phyloP scores from a whole-genome alignment of 768 basidiomycete species.

The Coprinopsis strossmayeri region DNA sequence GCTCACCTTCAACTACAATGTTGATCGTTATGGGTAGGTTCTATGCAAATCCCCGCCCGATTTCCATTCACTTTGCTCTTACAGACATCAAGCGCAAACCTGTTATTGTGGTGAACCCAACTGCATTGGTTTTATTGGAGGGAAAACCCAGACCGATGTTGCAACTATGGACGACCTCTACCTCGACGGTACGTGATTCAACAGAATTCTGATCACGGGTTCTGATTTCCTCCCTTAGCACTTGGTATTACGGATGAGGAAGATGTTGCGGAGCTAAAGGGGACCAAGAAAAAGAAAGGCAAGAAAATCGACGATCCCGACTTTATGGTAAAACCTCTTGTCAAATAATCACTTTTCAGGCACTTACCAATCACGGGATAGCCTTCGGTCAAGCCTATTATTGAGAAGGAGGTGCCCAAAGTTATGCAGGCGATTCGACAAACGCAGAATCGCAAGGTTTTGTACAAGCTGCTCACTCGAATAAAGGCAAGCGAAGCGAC shows the following conservation, averaged over 20 bases:
- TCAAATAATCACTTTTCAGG: not conserved
- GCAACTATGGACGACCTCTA: conserved; percentile 92
- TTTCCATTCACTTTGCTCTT: no score
- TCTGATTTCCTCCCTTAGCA: conserved; percentile 38
- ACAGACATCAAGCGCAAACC: conserved; percentile 85
- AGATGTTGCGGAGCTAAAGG: conserved; percentile 77
- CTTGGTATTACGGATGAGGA: conserved; percentile 93
- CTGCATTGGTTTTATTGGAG: conserved; percentile 94
- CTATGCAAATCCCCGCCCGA: no score
- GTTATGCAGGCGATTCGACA: conserved; percentile 89
- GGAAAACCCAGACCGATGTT: conserved; percentile 97
- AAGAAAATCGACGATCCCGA: conserved; percentile 90
- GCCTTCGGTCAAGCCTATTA: conserved; percentile 74
- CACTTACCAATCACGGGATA: conserved; percentile 22
- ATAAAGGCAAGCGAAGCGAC: conserved; percentile 53
- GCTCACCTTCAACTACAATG: conserved; percentile 98
- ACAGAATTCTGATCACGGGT: not conserved
- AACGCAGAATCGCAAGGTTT: conserved; percentile 74
- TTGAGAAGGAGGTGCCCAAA: conserved; percentile 79
- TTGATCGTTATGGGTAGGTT: conserved; percentile 94
- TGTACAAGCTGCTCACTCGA: conserved; percentile 77
- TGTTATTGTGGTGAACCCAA: conserved; percentile 96
- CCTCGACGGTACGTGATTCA: conserved; percentile 71
- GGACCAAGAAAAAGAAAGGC: conserved; percentile 88
- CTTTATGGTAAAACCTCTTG: conserved; percentile 57